Percentiles rank a stretch among this genome's conserved stretches.
Evolutionary conservation across 352 stramenopile genomes (phyloP).

Genomic region (Phytophthora lateralis): DNA sequence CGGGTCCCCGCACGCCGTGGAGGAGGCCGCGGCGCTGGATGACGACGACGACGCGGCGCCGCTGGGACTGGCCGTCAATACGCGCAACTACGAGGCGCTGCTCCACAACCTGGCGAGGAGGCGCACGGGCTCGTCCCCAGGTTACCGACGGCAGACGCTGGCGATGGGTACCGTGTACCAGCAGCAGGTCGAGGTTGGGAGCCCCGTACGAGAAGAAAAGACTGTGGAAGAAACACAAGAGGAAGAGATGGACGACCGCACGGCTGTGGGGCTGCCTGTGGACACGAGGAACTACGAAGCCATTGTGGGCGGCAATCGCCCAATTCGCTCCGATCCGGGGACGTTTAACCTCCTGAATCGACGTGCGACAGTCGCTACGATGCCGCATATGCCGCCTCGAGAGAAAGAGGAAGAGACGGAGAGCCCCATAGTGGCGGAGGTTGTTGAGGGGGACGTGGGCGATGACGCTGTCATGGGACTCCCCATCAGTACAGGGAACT

Average conservation of each 20-base stretch:
- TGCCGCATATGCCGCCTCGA: constrained; percentile 22
- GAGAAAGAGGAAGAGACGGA: constrained; percentile 4
- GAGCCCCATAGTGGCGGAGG: constrained; percentile 6
- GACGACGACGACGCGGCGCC: constrained; percentile 29
- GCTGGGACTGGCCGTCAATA: constrained; percentile 63
- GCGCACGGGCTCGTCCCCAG: constrained; percentile 20
- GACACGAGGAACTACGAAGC: constrained; percentile 58
- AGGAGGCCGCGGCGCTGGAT: constrained; percentile 7
- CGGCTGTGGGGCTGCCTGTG: constrained; percentile 54
- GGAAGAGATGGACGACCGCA: constrained; percentile 35
- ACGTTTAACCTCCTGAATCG: constrained; percentile 26
- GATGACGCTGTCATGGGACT: constrained; percentile 61
- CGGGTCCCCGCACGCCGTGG: constrained; percentile 10
- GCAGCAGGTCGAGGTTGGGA: constrained; percentile 14
- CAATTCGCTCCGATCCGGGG: constrained; percentile 28
- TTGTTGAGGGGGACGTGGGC: constrained; percentile 18
- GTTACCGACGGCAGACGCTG: constrained; percentile 19
- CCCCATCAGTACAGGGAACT: constrained; percentile 69
- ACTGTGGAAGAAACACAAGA: constrained; percentile 25
- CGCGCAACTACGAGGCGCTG: constrained; percentile 66
- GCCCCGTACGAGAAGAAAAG: not conserved
- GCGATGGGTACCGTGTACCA: constrained; percentile 29
- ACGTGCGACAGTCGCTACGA: constrained; percentile 32
- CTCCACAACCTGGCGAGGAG: constrained; percentile 43
- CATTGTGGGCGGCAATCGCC: constrained; percentile 35